Conservation (phyloP, 2,329 filamentous ascomycete species). For the Dactylellina drechsleri region DNA sequence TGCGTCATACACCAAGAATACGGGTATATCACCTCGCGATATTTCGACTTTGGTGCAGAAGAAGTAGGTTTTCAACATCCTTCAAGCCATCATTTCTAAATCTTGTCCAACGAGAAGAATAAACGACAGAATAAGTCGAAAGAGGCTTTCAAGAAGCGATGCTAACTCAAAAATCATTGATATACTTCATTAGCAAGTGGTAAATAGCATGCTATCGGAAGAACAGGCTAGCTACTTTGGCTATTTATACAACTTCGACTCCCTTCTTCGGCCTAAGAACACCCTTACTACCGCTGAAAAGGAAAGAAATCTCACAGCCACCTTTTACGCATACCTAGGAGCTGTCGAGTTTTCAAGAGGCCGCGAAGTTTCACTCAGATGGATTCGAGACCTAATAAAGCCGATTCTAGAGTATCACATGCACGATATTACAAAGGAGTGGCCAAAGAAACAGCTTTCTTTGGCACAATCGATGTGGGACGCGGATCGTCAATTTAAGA, state of each 20-base stretch:
- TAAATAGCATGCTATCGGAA: background rate
- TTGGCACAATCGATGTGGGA: background rate
- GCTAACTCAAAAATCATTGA: too few species aligned
- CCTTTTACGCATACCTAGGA: conserved; percentile 30
- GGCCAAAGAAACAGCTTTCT: background rate
- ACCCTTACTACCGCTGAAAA: conserved; percentile 8
- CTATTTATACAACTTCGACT: conserved; percentile 26
- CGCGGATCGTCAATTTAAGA: background rate
- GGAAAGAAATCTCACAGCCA: conserved; percentile 15
- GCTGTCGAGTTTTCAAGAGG: conserved; percentile 24
- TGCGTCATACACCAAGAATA: conserved; percentile 17
- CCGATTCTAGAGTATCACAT: conserved; percentile 32
- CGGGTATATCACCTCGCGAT: conserved; percentile 1
- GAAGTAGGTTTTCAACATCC: background rate
- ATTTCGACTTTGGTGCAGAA: conserved; percentile 23
- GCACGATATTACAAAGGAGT: conserved; percentile 8
- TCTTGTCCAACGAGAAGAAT: too few species aligned
- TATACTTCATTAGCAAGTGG: background rate
- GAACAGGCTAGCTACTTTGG: conserved; percentile 30
- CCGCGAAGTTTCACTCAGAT: conserved; percentile 2
- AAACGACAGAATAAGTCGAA: too few species aligned
- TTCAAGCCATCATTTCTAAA: background rate
- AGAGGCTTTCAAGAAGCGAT: too few species aligned
- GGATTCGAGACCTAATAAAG: conserved; percentile 17
- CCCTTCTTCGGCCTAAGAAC: conserved; percentile 4